phyloP scores from a whole-genome alignment of 805 yeast species.

The Metschnikowia noctiluminum region DNA sequence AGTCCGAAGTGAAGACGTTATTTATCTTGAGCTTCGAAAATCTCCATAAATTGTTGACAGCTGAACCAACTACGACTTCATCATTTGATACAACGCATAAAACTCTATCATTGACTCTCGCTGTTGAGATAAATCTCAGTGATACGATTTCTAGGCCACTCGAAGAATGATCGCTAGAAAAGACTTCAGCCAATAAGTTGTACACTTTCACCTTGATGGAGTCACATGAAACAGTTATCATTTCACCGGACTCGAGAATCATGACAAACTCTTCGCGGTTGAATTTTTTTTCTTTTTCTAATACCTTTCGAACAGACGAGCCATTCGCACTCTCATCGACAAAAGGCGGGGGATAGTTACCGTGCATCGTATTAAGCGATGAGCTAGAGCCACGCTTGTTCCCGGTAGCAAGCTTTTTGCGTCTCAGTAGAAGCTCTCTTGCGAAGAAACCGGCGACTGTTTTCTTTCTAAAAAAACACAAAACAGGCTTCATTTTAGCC shows the following conservation, averaged over 20 bases:
- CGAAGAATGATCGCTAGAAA: constrained; percentile 9
- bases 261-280: constrained; percentile 48
- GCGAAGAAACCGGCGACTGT: constrained; percentile 47
- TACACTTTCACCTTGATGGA: constrained; percentile 41
- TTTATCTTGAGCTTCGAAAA: constrained; percentile 40
- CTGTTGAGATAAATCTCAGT: constrained; percentile 58
- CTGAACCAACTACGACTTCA: constrained; percentile 58
- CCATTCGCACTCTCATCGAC: background rate
- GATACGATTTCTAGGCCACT: constrained; percentile 35
- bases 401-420: constrained; percentile 28
- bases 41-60: constrained; percentile 64
- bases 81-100: constrained; percentile 51
- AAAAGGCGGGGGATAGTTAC: constrained; percentile 34
- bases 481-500: constrained; percentile 41
- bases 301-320: background rate
- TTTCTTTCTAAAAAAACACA: constrained; percentile 57
- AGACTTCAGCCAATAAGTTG: constrained; percentile 24
- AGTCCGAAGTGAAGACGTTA: constrained; percentile 5
- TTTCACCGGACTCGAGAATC: constrained; percentile 49
- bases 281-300: constrained; percentile 10
- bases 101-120: constrained; percentile 71
- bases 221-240: constrained; percentile 47
- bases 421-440: constrained; percentile 27
- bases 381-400: constrained; percentile 28
- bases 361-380: constrained; percentile 25